Conservation (phyloP, 164 flowering plant species). For the Euptelea pleiosperma region DNA sequence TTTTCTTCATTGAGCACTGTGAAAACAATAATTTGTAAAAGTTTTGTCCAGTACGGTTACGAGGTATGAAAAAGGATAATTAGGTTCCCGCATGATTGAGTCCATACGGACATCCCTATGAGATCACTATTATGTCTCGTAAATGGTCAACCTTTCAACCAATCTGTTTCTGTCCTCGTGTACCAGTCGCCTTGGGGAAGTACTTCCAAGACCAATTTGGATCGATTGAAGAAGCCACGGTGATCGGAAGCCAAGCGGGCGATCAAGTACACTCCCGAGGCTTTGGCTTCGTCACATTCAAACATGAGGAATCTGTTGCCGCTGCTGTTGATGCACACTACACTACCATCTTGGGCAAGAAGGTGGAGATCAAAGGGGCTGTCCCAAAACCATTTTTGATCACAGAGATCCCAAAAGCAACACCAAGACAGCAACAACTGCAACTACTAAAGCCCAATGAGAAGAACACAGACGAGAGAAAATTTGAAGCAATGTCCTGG, state of each 20-base stretch:
- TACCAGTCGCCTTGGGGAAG: conserved; percentile 34
- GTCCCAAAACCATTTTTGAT: conserved; percentile 26
- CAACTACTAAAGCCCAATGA: conserved; percentile 1
- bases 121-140: too few relatives aligned
- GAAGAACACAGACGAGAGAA: conserved; percentile 12
- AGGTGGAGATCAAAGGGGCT: conserved; percentile 48
- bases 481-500: conserved; percentile 29
- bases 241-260: conserved; percentile 27
- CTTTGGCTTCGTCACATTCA: conserved; percentile 55
- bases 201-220: conserved; percentile 50
- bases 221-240: conserved; percentile 43
- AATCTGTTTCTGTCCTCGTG: conserved; percentile 7
- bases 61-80: too few relatives aligned
- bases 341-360: conserved; percentile 38
- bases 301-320: conserved; percentile 38
- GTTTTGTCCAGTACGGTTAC: too few relatives aligned
- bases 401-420: conserved; percentile 14
- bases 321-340: conserved; percentile 46
- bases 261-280: conserved; percentile 40
- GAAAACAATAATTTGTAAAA: too few relatives aligned
- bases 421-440: conserved; percentile 13
- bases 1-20: too few relatives aligned
- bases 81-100: too few relatives aligned
- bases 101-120: too few relatives aligned
- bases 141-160: neutral